phyloP scores from a whole-genome alignment of 2,329 filamentous ascomycete species.

The Pseudogymnoascus pannorum region DNA sequence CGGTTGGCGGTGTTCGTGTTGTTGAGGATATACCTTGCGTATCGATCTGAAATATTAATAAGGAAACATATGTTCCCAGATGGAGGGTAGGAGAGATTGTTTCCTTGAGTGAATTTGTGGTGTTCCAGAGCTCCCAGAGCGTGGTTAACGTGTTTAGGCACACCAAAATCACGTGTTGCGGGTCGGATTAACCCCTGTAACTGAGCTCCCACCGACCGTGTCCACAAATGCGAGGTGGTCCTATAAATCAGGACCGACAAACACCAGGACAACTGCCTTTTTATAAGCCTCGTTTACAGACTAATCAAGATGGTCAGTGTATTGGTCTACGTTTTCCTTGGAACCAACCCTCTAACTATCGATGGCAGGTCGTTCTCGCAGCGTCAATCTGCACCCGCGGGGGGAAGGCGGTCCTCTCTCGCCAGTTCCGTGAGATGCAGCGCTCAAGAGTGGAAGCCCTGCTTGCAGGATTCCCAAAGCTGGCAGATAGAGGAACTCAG shows the following conservation, averaged over 20 bases:
- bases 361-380: slow-evolving; percentile 80
- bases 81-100: background rate
- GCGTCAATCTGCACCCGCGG: slow-evolving; percentile 98
- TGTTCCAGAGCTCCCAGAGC: background rate
- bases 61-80: background rate
- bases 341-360: slow-evolving; percentile 15
- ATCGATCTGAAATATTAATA: background rate
- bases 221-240: slow-evolving; percentile 7
- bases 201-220: slow-evolving; percentile 8
- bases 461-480: slow-evolving; percentile 94
- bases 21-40: too few species aligned
- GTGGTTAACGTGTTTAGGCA: background rate
- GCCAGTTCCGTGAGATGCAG: slow-evolving; percentile 96
- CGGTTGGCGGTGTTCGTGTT: background rate
- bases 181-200: slow-evolving; percentile 7
- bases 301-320: slow-evolving; percentile 7
- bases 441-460: slow-evolving; percentile 93
- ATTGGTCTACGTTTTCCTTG: background rate
- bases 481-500: slow-evolving; percentile 90
- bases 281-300: slow-evolving; percentile 6
- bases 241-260: background rate
- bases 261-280: background rate
- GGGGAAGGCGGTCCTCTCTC: slow-evolving; percentile 95
- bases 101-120: background rate
- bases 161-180: background rate